Conservation (phyloP, 176 grass and related monocot genomes). For the Sorghum bicolor region DNA sequence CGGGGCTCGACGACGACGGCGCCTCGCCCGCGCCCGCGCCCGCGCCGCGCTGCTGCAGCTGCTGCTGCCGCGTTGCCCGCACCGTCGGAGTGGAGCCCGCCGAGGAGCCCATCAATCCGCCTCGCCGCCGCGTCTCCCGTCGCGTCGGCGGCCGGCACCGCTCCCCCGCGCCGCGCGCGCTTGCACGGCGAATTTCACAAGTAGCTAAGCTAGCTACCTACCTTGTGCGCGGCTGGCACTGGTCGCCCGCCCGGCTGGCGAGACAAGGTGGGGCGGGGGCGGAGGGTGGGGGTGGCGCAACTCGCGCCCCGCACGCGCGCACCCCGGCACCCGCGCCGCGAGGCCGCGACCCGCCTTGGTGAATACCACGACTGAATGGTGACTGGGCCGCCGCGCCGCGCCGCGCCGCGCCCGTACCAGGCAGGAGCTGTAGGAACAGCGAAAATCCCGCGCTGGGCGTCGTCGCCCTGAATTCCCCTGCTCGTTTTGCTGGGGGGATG, state of each 20-base stretch:
- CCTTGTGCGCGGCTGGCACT: neutral
- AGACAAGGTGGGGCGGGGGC: neutral
- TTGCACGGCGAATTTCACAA: neutral
- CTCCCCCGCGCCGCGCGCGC: no score
- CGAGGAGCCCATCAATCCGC: constrained; percentile 26
- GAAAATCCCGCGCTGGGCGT: neutral
- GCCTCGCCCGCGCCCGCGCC: constrained; percentile 3
- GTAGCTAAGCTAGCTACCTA: neutral
- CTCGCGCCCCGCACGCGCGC: neutral
- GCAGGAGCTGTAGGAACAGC: neutral
- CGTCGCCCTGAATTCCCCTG: neutral
- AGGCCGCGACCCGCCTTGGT: neutral
- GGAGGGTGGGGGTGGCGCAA: neutral
- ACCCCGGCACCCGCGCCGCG: neutral
- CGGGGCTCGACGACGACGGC: constrained; percentile 22
- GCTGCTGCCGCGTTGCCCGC: neutral
- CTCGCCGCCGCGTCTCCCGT: neutral
- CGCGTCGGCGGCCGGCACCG: neutral
- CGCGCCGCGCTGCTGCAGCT: no score
- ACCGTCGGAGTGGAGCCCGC: constrained; percentile 26
- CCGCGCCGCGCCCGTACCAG: neutral
- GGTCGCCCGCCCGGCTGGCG: neutral
- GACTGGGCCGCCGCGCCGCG: neutral
- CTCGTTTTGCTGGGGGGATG: neutral
- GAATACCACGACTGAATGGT: neutral